phyloP scores from a whole-genome alignment of 768 basidiomycete genomes.

The Tricholoma terreum region DNA sequence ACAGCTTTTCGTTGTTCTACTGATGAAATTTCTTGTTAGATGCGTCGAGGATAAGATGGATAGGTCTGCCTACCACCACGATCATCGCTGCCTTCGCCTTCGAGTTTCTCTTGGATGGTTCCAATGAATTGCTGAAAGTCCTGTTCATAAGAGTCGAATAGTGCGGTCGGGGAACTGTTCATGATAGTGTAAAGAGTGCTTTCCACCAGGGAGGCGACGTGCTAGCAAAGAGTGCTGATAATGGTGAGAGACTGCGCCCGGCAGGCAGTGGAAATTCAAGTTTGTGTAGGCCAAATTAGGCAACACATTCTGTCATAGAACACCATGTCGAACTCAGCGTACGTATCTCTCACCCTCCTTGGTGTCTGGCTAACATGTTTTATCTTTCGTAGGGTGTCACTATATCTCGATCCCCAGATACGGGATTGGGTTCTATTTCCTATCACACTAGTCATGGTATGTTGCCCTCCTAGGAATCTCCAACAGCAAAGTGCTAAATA shows the following conservation, averaged over 20 bases:
- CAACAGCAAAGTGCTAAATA: neutral
- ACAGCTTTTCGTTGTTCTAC: slow-evolving; percentile 80
- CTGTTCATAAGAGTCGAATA: slow-evolving; percentile 91
- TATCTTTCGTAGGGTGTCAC: slow-evolving; percentile 38
- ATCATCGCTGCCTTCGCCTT: slow-evolving; percentile 58
- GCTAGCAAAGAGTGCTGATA: neutral
- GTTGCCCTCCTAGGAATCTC: slow-evolving; percentile 20
- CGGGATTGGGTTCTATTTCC: slow-evolving; percentile 94
- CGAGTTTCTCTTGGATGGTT: slow-evolving; percentile 74
- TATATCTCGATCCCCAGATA: slow-evolving; percentile 92
- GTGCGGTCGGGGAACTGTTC: slow-evolving; percentile 79
- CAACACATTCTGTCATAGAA: slow-evolving; percentile 8
- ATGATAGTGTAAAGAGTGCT: slow-evolving; percentile 36
- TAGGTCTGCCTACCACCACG: slow-evolving; percentile 57
- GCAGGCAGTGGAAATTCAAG: neutral
- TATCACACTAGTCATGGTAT: slow-evolving; percentile 94
- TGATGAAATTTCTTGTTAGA: neutral
- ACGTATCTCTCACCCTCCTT: slow-evolving; percentile 20
- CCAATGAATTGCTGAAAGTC: slow-evolving; percentile 85
- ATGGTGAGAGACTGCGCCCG: neutral
- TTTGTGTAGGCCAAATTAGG: neutral
- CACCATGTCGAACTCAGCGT: slow-evolving; percentile 46
- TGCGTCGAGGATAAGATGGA: neutral
- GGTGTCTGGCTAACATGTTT: neutral
- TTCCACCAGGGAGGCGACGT: slow-evolving; percentile 30